phyloP scores from a whole-genome alignment of 345 rosid species.

The Arabidopsis thaliana region TAIR10.1 NC_003075.7:17651501-17652000 shows the following conservation, averaged over 20 bases:
- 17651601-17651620: conserved; percentile 40
- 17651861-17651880: too few relatives aligned
- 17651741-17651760: neutral
- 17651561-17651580: conserved; percentile 42
- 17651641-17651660: neutral
- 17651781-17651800: too few relatives aligned
- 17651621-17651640: conserved; percentile 20
- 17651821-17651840: too few relatives aligned
- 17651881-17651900: too few relatives aligned
- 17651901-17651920: too few relatives aligned
- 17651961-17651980: conserved; percentile 1
- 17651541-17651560: conserved; percentile 58
- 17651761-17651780: neutral
- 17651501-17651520: conserved; percentile 52
- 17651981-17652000: too few relatives aligned
- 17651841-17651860: too few relatives aligned
- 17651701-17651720: conserved; percentile 4
- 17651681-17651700: conserved; percentile 24
- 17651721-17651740: neutral
- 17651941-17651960: too few relatives aligned
- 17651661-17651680: conserved; percentile 21
- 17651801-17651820: too few relatives aligned
- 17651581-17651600: conserved; percentile 43
- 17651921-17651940: too few relatives aligned
- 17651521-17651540: conserved; percentile 54